phyloP scores from a whole-genome alignment of 2,329 filamentous ascomycete genomes.

The Cladophialophora exuberans region DNA sequence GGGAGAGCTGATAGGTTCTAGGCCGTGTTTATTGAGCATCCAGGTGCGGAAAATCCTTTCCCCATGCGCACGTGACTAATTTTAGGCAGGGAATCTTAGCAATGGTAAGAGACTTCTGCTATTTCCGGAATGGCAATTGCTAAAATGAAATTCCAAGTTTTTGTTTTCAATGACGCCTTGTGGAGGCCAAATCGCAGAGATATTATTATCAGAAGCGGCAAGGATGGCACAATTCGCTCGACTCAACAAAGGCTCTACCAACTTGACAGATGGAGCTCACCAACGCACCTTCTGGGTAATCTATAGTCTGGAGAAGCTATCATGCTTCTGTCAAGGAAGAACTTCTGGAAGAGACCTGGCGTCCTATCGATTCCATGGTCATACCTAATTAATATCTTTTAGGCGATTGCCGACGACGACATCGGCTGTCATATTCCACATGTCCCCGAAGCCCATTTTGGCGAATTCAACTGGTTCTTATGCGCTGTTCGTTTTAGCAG shows the following conservation, averaged over 20 bases:
- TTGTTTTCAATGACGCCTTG: slow-evolving; percentile 42
- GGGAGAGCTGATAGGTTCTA: slow-evolving; percentile 38
- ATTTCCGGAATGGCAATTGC: background rate
- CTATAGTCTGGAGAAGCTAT: slow-evolving; percentile 45
- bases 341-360: slow-evolving; percentile 38
- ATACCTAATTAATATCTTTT: slow-evolving; percentile 28
- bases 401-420: slow-evolving; percentile 41
- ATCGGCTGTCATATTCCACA: slow-evolving; percentile 43
- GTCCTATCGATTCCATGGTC: background rate
- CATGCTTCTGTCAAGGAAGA: slow-evolving; percentile 37
- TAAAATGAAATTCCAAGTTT: slow-evolving; percentile 17
- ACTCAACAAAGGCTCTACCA: slow-evolving; percentile 35
- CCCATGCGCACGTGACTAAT: background rate
- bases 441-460: slow-evolving; percentile 39
- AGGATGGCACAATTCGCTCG: slow-evolving; percentile 40
- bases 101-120: slow-evolving; percentile 27
- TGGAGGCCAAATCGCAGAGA: slow-evolving; percentile 41
- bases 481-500: slow-evolving; percentile 38
- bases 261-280: slow-evolving; percentile 25
- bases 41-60: background rate
- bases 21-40: slow-evolving; percentile 33
- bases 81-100: slow-evolving; percentile 35
- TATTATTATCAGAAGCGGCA: slow-evolving; percentile 39
- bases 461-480: slow-evolving; percentile 43
- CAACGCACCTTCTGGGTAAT: slow-evolving; percentile 47